These are phyloP conservation scores for Hymenoscyphus albidus DNA, from an alignment of 2,329 filamentous ascomycete genomes.

Conservation along the genomic window DNA sequence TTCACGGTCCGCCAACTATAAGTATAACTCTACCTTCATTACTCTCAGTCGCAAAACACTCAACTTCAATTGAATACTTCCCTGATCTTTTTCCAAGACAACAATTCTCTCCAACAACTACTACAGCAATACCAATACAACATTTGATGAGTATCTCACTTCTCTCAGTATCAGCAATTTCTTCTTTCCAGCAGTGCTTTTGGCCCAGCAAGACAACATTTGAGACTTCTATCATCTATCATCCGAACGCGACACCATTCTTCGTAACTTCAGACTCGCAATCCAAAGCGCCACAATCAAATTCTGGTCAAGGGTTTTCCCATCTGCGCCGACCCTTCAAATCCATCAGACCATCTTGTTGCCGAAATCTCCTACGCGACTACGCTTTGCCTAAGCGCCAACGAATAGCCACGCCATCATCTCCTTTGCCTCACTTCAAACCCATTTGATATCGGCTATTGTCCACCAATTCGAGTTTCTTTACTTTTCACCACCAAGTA, in stretches of 20 bases:
- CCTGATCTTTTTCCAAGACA: neutral
- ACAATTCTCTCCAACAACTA: neutral
- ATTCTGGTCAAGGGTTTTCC: neutral
- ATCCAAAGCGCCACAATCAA: neutral
- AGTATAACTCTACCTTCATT: neutral
- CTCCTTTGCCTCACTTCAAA: neutral
- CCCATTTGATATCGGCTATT: neutral
- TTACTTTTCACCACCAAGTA: neutral
- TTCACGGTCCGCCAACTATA: neutral
- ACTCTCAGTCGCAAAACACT: neutral
- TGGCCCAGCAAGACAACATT: neutral
- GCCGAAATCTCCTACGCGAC: neutral
- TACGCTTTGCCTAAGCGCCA: neutral
- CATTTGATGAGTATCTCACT: neutral
- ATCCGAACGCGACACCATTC: neutral
- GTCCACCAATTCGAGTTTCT: neutral
- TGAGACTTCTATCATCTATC: neutral
- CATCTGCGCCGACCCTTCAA: neutral
- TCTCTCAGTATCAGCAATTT: neutral
- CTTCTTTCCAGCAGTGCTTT: neutral
- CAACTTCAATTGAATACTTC: neutral
- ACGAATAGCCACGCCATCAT: neutral
- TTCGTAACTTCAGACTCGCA: neutral
- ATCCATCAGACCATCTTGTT: neutral
- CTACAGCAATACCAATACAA: neutral